A percentile compares a stretch with the other conserved stretches of the same genome.
Conservation (phyloP, 305 asterid genomes). For the Nicotiana rustica region DNA sequence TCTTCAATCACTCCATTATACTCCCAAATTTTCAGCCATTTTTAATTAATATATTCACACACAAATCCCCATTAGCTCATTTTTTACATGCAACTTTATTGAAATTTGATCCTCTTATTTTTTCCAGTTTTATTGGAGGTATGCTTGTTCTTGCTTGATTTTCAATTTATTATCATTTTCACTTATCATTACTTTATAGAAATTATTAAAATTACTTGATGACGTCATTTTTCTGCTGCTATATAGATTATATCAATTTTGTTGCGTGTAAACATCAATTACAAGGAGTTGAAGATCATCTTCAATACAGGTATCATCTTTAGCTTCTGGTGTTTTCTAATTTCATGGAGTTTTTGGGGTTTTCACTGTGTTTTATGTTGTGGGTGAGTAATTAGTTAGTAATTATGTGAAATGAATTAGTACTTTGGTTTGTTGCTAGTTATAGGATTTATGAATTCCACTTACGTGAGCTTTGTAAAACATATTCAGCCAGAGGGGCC, state of each 20-base stretch:
- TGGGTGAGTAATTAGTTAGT: not conserved
- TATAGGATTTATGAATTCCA: not conserved
- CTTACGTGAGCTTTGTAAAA: not conserved
- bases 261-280: not conserved
- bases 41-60: not conserved
- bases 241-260: constrained; percentile 10
- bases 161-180: not conserved
- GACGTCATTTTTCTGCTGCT: not conserved
- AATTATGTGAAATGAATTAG: not conserved
- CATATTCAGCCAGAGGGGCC: not conserved
- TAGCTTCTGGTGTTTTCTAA: not conserved
- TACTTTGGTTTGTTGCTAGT: not conserved
- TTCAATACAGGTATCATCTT: constrained; percentile 28
- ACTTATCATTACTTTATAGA: constrained; percentile 3
- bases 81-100: not conserved
- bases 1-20: not conserved
- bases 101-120: not conserved
- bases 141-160: constrained; percentile 25
- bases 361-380: constrained; percentile 11
- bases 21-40: constrained; percentile 16
- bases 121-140: constrained; percentile 36
- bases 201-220: constrained; percentile 23
- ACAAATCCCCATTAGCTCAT: not conserved
- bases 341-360: not conserved
- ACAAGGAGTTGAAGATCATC: constrained; percentile 32